Base-by-base conservation (phyloP, 805 yeast species). In the Ogataea salicorniae region DNA sequence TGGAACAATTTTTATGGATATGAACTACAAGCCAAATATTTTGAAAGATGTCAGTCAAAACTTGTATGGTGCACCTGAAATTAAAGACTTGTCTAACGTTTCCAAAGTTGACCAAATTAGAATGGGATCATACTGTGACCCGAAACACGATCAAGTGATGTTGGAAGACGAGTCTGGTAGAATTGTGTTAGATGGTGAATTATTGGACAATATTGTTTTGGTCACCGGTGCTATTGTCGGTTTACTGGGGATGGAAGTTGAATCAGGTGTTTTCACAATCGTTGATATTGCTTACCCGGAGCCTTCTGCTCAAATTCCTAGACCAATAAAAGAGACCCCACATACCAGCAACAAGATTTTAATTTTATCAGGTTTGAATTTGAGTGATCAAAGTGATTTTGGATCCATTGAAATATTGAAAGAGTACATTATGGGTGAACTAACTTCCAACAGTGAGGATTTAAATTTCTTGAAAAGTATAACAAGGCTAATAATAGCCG, bases 131-230 rank as follows among this genome's bases (percentile, higher is more conserved):
- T 84, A 84, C 50, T 68, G 74, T 8, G 84, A 80, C 54, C 76
- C 80, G 0, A 74, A 69, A 31, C 63, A 77, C 15, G 87, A 83
- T 59, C 77, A 74, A 53, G 60, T 87, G 26, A 80, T 83, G 83
- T 63, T 94, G 34, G 98, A 94, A 64, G 99, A 94, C 66, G 97
- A 90, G 59, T 81, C 90, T 46, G 99, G 99, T 3, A 73, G 99
- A 43, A 83, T 95, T 6, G 63, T 80, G 33, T 67, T 94, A 20
- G 81, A 79, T 42, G 79, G 79, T 40, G 91, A 89, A 23, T 74
- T 76, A 16, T 64, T 83, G 33, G 73, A 86, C 39, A 70, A 71
- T 43, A 71, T 78, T 17, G 76, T 84, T 2, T 70, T 92, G 23
- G 95, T 91, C 0, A 94, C 97, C 0, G 99, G 99, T 4, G 76